phyloP scores from a whole-genome alignment of 176 grass and related monocot genomes.

The Oryza rufipogon region DNA sequence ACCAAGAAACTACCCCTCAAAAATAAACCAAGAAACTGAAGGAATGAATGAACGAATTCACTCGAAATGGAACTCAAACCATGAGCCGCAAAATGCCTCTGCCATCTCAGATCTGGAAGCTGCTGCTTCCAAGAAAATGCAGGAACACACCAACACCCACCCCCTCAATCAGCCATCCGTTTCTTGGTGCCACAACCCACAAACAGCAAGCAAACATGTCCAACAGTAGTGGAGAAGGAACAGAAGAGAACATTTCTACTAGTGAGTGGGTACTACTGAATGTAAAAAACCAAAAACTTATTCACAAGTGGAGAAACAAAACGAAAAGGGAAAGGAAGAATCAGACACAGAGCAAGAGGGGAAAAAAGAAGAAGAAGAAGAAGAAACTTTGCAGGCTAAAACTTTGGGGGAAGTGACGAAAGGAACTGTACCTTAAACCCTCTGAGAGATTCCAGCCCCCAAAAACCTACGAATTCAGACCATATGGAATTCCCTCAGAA shows the following conservation, averaged over 20 bases:
- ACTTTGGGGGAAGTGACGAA: neutral
- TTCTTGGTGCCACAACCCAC: neutral
- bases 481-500: neutral
- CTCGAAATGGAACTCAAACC: neutral
- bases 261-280: constrained; percentile 23
- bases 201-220: neutral
- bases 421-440: constrained; percentile 34
- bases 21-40: constrained; percentile 17
- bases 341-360: neutral
- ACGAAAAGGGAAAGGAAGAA: neutral
- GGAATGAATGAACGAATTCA: neutral
- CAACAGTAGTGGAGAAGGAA: neutral
- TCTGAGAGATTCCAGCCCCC: constrained; percentile 4
- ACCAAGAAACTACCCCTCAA: neutral
- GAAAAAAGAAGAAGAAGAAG: neutral
- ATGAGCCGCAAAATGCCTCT: neutral
- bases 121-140: neutral
- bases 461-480: neutral
- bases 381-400: neutral
- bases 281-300: neutral
- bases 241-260: neutral
- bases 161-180: neutral
- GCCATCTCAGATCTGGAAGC: constrained; percentile 32
- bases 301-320: neutral
- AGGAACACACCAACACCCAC: neutral